Percentiles rank a stretch among this genome's conserved stretches.
These are phyloP conservation scores for Geoglossum cookeanum DNA, from an alignment of 2,329 filamentous ascomycete genomes.

Conservation along the genomic window DNA sequence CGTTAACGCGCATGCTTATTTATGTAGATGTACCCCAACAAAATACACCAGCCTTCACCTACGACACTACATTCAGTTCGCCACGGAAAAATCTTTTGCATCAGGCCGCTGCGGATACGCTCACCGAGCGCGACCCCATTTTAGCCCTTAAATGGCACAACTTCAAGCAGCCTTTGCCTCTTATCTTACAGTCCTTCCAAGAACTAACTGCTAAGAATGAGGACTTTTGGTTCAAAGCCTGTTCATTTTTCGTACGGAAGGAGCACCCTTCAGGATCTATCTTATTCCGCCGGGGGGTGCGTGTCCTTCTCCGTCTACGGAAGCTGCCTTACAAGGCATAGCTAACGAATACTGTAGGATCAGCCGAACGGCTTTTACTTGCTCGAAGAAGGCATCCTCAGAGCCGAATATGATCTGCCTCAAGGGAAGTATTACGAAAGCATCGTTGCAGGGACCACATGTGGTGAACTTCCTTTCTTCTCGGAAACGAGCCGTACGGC, in stretches of 20 bases:
- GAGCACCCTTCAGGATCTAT: conserved; percentile 50
- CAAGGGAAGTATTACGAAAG: conserved; percentile 80
- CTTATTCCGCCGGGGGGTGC: conserved; percentile 50
- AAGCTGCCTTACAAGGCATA: background rate
- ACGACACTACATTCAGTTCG: conserved; percentile 46
- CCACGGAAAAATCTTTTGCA: conserved; percentile 63
- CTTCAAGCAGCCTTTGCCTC: conserved; percentile 74
- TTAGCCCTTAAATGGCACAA: conserved; percentile 53
- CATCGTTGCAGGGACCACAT: conserved; percentile 86
- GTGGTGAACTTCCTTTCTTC: conserved; percentile 92
- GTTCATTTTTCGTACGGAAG: conserved; percentile 53
- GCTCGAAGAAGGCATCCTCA: conserved; percentile 70
- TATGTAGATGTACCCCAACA: conserved; percentile 17
- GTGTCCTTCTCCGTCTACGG: conserved; percentile 9
- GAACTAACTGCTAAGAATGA: conserved; percentile 70
- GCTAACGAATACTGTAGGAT: conserved; percentile 24
- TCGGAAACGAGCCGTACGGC: conserved; percentile 74
- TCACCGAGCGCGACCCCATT: conserved; percentile 43
- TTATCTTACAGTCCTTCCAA: conserved; percentile 92
- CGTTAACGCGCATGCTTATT: conserved; percentile 4
- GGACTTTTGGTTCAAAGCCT: conserved; percentile 82
- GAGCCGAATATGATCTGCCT: conserved; percentile 77
- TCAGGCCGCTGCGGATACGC: conserved; percentile 55
- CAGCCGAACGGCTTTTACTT: conserved; percentile 71
- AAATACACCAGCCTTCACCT: conserved; percentile 11